Evolutionary conservation across 768 basidiomycete species (phyloP).

Genomic region (Leccinum subtestaceum): DNA sequence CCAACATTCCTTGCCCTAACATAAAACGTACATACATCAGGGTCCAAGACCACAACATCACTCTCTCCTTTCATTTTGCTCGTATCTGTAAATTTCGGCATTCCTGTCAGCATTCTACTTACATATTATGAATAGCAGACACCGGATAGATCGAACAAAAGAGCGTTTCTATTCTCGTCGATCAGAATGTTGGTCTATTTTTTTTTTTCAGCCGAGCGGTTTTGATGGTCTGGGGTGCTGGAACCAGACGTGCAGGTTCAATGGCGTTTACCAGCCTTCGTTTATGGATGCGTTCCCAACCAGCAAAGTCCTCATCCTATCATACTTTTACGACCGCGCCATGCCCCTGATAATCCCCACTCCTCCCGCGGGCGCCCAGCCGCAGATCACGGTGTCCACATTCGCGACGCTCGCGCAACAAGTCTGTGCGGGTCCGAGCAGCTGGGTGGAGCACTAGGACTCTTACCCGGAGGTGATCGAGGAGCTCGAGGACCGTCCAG

Average conservation of each 20-base stretch:
- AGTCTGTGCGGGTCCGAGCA: constrained; percentile 67
- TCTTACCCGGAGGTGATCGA: constrained; percentile 45
- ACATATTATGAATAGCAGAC: too few species aligned
- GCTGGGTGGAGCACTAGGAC: constrained; percentile 55
- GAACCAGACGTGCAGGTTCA: constrained; percentile 46
- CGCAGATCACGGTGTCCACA: constrained; percentile 47
- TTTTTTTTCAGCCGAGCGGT: background rate
- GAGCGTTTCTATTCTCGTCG: constrained; percentile 7
- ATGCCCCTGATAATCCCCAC: constrained; percentile 57
- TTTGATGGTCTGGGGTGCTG: background rate
- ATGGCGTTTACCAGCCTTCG: constrained; percentile 95
- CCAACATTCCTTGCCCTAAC: too few species aligned
- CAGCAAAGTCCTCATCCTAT: constrained; percentile 86
- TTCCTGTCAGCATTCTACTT: too few species aligned
- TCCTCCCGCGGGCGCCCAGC: constrained; percentile 20
- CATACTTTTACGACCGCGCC: constrained; percentile 97
- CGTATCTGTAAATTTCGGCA: too few species aligned
- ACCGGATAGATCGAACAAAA: background rate
- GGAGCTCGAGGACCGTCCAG: constrained; percentile 80
- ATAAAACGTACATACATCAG: too few species aligned
- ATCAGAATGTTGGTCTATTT: constrained; percentile 15
- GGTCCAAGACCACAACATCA: too few species aligned
- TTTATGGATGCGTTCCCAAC: constrained; percentile 82
- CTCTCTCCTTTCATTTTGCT: too few species aligned
- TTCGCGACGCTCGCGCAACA: constrained; percentile 61